phyloP scores from a whole-genome alignment of 495 filamentous ascomycete genomes.

The Lasiosphaeriaceae sp. region DNA sequence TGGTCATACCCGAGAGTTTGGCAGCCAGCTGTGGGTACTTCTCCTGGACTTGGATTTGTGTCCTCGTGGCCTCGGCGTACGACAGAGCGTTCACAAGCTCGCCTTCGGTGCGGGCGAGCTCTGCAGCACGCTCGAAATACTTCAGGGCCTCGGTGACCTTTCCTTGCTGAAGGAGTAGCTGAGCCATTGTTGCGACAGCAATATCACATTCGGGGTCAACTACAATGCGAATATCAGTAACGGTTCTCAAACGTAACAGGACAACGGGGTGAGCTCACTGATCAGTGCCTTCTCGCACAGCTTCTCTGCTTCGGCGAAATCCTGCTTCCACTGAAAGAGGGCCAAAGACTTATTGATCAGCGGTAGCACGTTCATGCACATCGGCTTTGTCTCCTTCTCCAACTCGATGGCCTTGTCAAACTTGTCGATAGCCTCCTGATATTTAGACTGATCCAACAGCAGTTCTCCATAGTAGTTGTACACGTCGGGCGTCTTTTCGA shows the following conservation, averaged over 20 bases:
- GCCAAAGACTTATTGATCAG: slow-evolving; percentile 98
- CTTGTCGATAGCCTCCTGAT: slow-evolving; percentile 91
- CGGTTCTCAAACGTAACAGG: neutral
- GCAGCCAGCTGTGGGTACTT: slow-evolving; percentile 93
- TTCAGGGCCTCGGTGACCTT: slow-evolving; percentile 92
- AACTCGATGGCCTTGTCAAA: slow-evolving; percentile 97
- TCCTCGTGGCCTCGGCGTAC: slow-evolving; percentile 95
- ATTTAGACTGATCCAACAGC: slow-evolving; percentile 95
- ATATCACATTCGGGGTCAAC: slow-evolving; percentile 99
- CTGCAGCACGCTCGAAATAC: slow-evolving; percentile 95
- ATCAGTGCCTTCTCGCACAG: slow-evolving; percentile 96
- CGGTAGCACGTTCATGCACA: slow-evolving; percentile 94
- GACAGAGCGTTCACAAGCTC: slow-evolving; percentile 95
- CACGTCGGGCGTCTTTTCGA: slow-evolving; percentile 91
- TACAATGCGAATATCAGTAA: slow-evolving; percentile 40
- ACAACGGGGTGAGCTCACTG: slow-evolving; percentile 57
- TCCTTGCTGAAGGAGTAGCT: slow-evolving; percentile 95
- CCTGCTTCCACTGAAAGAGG: slow-evolving; percentile 96
- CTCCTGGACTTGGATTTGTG: slow-evolving; percentile 95
- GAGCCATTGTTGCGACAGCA: slow-evolving; percentile 97
- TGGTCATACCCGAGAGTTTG: slow-evolving; percentile 69
- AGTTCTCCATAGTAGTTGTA: slow-evolving; percentile 99
- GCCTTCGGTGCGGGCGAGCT: slow-evolving; percentile 90
- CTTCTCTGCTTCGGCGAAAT: slow-evolving; percentile 91
- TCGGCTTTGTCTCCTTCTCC: slow-evolving; percentile 89